These are phyloP conservation scores for Ampelomyces quisqualis DNA, from an alignment of 2,329 filamentous ascomycete genomes.

Conservation along the genomic window DNA sequence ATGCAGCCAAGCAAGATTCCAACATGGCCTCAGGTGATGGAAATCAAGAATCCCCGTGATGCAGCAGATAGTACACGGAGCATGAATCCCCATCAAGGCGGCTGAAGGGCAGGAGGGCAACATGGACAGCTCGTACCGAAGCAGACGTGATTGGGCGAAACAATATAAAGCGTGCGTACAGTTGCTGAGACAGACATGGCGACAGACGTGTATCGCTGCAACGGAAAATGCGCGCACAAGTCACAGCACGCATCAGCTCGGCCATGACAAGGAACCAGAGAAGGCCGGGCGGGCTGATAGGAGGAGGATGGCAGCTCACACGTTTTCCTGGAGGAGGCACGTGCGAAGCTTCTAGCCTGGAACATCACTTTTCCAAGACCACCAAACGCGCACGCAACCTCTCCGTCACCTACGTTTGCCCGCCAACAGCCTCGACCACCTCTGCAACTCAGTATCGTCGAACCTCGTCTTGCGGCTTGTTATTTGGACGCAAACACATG, in stretches of 20 bases:
- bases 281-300: conserved; percentile 1
- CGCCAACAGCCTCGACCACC: conserved; percentile 2
- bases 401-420: conserved; percentile 8
- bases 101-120: too few relatives aligned
- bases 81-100: too few relatives aligned
- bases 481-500: neutral
- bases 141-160: too few relatives aligned
- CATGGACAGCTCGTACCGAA: too few relatives aligned
- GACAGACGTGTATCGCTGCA: too few relatives aligned
- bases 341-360: conserved; percentile 18
- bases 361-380: conserved; percentile 33
- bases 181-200: too few relatives aligned
- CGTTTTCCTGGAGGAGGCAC: conserved; percentile 4
- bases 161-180: too few relatives aligned
- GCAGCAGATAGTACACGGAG: too few relatives aligned
- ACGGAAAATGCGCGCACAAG: too few relatives aligned
- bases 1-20: conserved; percentile 1
- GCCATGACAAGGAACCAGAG: too few relatives aligned
- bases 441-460: neutral
- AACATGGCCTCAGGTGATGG: neutral
- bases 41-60: too few relatives aligned
- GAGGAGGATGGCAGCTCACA: conserved; percentile 2
- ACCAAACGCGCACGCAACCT: conserved; percentile 10
- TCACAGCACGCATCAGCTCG: too few relatives aligned
- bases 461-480: conserved; percentile 5